Evolutionary conservation across 2,329 filamentous ascomycete genomes (phyloP), one percentile per base, ranked within the genome.

Genomic region (Rutstroemia sp.): DNA sequence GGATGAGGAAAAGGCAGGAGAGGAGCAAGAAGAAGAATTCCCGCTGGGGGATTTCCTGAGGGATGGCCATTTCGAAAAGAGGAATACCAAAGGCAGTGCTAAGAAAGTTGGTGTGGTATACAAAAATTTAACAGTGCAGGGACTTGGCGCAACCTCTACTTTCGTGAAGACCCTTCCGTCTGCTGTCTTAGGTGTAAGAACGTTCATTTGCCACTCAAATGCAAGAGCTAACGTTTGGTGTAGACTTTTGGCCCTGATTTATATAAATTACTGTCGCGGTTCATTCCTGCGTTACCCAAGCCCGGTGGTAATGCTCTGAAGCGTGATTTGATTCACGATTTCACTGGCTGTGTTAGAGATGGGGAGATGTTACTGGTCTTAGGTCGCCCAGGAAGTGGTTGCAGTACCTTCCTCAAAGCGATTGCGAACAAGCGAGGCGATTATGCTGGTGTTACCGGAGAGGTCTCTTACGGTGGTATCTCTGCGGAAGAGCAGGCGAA

Each of bases 31-130:
- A 46, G 75, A 58, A 34, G 58, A 53, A 34, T 56, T 56, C 21
- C 41, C 38, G 17, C 41, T 58, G 14, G 49, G 39, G 1, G 52
- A 53, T 5, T 58, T 58, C 27, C 44, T 60, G 21, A 56, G n/a
- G 17, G 57, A 58, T 50, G 88, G 88, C 1, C 85, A 88, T 64
- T 84, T 91, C 58, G 88, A 91, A 71, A 89, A 87, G 68, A 79
- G 86, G 12, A 81, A 80, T 2, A 79, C 83, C 30, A 85, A 83
- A 5, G 75, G 77, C 38, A 86, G 88, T 0, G 79, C 84, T 10
- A 94, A 92, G 73, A 88, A 85, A 64, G 81, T 92, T 10, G 88
- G 89, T 2, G 86, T 92, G 1, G 74, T 90, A 1, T 92, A 86
- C 75, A 88, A 86, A 70, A 78, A 88, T 63, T 75, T 92, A 50